Conservation (phyloP, 106 monocot species). For the Gastrodia elata region DNA sequence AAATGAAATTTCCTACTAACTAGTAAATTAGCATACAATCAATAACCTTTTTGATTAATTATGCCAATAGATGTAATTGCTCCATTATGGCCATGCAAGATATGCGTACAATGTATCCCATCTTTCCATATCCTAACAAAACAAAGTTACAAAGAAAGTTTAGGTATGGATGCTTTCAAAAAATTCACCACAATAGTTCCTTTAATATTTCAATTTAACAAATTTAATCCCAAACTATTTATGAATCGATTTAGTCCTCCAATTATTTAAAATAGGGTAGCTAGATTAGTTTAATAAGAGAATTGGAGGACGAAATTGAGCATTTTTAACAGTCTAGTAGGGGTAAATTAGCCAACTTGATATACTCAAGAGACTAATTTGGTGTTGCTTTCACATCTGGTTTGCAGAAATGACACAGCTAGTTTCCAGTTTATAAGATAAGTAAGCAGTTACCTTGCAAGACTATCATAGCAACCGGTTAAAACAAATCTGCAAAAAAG, state of each 20-base stretch:
- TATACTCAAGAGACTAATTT: no score
- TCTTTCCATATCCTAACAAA: slow-evolving; percentile 65
- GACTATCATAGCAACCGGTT: slow-evolving; percentile 85
- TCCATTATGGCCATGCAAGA: slow-evolving; percentile 70
- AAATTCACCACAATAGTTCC: no score
- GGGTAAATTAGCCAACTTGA: no score
- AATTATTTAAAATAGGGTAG: no score
- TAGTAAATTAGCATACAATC: not conserved
- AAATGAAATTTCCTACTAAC: not conserved
- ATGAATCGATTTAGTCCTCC: no score
- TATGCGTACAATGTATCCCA: slow-evolving; percentile 56
- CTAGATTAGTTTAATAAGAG: no score
- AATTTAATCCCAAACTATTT: no score
- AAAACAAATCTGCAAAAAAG: slow-evolving; percentile 56
- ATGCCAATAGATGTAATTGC: slow-evolving; percentile 63
- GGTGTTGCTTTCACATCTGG: not conserved
- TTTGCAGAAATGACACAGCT: not conserved
- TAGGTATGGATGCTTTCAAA: not conserved
- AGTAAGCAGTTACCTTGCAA: slow-evolving; percentile 44
- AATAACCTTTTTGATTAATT: slow-evolving; percentile 54
- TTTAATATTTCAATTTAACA: no score
- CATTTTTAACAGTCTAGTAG: no score
- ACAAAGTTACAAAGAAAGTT: slow-evolving; percentile 2
- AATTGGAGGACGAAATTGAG: no score
- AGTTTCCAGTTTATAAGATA: not conserved